These are phyloP conservation scores for Dictyostelium firmibasis DNA, from an alignment of 78 protist genomes.

Conservation along the genomic window DNA sequence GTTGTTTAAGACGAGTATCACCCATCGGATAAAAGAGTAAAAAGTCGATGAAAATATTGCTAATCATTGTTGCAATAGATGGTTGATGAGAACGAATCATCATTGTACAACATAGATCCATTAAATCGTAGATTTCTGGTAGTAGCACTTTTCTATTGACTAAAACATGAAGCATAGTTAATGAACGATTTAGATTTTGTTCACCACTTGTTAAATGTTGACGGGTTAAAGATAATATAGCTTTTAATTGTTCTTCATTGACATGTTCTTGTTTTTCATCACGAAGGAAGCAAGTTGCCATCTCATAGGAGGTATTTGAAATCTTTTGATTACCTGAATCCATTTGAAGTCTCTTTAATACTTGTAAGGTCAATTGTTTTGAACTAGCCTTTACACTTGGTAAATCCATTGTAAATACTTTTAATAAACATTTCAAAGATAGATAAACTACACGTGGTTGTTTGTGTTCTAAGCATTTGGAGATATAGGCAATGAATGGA, in stretches of 20 bases:
- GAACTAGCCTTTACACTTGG: neutral
- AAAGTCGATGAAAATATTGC: slow-evolving; percentile 42
- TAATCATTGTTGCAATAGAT: neutral
- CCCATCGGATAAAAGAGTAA: slow-evolving; percentile 71
- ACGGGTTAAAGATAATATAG: slow-evolving; percentile 3
- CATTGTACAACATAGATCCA: slow-evolving; percentile 33
- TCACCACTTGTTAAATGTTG: slow-evolving; percentile 16
- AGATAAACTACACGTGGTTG: slow-evolving; percentile 32
- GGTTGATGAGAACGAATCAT: slow-evolving; percentile 23
- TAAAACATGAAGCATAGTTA: neutral
- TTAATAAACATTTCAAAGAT: slow-evolving; percentile 41
- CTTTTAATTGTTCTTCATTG: slow-evolving; percentile 18
- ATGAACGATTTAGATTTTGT: neutral
- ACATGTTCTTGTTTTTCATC: neutral
- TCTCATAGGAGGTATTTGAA: slow-evolving; percentile 5
- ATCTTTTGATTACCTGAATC: slow-evolving; percentile 38
- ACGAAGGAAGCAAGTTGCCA: neutral
- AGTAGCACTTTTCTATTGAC: neutral
- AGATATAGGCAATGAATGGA: slow-evolving; percentile 34
- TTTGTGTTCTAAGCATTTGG: slow-evolving; percentile 17
- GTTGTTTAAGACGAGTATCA: slow-evolving; percentile 54
- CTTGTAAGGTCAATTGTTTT: neutral
- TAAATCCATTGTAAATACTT: neutral
- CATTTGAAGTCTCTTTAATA: slow-evolving; percentile 11
- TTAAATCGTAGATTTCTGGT: slow-evolving; percentile 39